phyloP scores from a whole-genome alignment of 192 early-diverging fungal genomes.

The Chytriomyces sp. region DNA sequence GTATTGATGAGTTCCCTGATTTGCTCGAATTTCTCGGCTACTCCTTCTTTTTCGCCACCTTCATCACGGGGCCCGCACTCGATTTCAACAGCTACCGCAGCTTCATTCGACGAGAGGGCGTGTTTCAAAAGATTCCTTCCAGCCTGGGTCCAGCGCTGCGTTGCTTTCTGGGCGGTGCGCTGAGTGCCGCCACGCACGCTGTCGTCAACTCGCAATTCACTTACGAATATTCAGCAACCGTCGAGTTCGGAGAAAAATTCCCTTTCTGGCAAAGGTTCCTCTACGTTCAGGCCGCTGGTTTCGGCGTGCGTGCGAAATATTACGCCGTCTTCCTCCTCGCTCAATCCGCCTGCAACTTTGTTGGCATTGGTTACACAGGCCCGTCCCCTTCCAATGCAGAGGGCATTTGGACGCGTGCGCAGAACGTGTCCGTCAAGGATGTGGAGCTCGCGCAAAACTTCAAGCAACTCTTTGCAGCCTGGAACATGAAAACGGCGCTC shows the following conservation, averaged over 20 bases:
- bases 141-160: constrained; percentile 30
- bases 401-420: constrained; percentile 65
- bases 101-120: constrained; percentile 31
- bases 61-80: constrained; percentile 66
- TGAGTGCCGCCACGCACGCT: neutral
- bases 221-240: constrained; percentile 6
- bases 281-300: constrained; percentile 62
- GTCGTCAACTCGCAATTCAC: neutral
- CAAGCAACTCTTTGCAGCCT: constrained; percentile 74
- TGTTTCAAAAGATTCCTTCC: constrained; percentile 48
- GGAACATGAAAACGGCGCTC: constrained; percentile 88
- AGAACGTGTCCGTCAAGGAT: constrained; percentile 76
- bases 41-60: constrained; percentile 84
- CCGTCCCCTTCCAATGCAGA: constrained; percentile 54
- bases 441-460: constrained; percentile 75
- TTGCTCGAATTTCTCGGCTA: constrained; percentile 82
- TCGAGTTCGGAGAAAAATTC: neutral
- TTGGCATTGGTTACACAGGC: constrained; percentile 85
- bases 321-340: constrained; percentile 91
- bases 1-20: constrained; percentile 62
- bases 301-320: constrained; percentile 74
- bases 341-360: constrained; percentile 80
- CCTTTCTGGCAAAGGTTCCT: constrained; percentile 32
- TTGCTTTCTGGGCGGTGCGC: constrained; percentile 19
- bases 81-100: constrained; percentile 50